These are phyloP conservation scores for Cryptococcus sp. DNA, from an alignment of 1,284 basidiomycete genomes.

Conservation along the genomic window DNA sequence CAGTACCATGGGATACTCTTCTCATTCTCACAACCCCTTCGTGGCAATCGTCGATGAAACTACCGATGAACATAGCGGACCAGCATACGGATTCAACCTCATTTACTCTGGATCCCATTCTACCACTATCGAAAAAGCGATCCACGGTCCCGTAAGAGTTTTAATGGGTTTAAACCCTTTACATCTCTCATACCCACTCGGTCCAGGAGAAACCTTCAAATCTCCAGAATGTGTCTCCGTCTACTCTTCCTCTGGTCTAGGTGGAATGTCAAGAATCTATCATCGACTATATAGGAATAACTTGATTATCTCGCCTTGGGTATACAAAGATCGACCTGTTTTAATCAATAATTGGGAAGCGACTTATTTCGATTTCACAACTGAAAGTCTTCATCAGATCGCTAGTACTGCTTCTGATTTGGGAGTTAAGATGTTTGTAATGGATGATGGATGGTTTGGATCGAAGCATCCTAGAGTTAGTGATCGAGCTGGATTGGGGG, in stretches of 20 bases:
- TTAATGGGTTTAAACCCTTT: constrained; percentile 29
- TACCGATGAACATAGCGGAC: constrained; percentile 21
- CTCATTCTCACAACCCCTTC: constrained; percentile 34
- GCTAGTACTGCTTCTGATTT: constrained; percentile 20
- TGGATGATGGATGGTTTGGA: constrained; percentile 43
- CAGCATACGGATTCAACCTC: constrained; percentile 25
- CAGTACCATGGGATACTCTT: constrained; percentile 26
- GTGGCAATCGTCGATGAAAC: constrained; percentile 17
- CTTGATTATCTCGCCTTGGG: constrained; percentile 14
- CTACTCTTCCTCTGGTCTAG: constrained; percentile 20
- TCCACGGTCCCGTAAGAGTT: constrained; percentile 16
- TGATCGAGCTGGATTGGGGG: constrained; percentile 28
- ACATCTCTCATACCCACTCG: constrained; percentile 24
- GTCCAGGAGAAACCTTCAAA: constrained; percentile 19
- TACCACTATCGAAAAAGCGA: constrained; percentile 18
- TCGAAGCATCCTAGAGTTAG: constrained; percentile 23
- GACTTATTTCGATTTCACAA: constrained; percentile 31
- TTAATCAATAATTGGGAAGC: constrained; percentile 41
- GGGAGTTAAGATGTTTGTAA: constrained; percentile 33
- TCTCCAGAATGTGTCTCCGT: constrained; percentile 33
- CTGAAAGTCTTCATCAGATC: constrained; percentile 17
- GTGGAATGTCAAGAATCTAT: constrained; percentile 7
- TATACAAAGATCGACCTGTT: constrained; percentile 16
- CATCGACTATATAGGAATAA: constrained; percentile 30
- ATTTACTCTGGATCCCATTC: constrained; percentile 28